Evolutionary conservation across 805 yeast genomes (phyloP).

Genomic region (Priceomyces carsonii): DNA sequence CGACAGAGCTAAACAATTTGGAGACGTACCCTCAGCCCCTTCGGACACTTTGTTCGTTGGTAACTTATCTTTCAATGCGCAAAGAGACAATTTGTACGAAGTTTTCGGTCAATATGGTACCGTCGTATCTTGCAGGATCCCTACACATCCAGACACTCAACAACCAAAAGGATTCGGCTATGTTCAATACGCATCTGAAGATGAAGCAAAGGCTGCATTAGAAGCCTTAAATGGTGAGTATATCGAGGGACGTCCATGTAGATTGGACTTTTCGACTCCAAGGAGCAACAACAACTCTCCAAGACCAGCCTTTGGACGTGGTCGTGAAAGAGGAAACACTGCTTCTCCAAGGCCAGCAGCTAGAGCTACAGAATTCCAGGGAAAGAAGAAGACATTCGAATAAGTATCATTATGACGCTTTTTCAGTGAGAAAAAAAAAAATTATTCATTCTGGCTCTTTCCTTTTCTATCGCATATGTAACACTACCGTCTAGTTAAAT

Average conservation of each 20-base stretch:
- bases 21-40: slow-evolving; percentile 89
- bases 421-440: too few relatives aligned
- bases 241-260: slow-evolving; percentile 88
- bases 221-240: slow-evolving; percentile 86
- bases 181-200: slow-evolving; percentile 84
- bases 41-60: slow-evolving; percentile 96
- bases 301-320: slow-evolving; percentile 36
- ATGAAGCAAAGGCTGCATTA: slow-evolving; percentile 87
- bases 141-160: slow-evolving; percentile 98
- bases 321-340: slow-evolving; percentile 40
- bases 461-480: too few relatives aligned
- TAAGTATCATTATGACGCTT: too few relatives aligned
- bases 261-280: slow-evolving; percentile 95
- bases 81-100: slow-evolving; percentile 74
- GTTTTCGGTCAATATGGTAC: slow-evolving; percentile 77
- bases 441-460: too few relatives aligned
- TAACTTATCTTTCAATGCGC: slow-evolving; percentile 88
- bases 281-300: slow-evolving; percentile 50
- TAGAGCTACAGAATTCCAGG: slow-evolving; percentile 70
- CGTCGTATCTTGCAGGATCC: slow-evolving; percentile 87
- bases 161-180: slow-evolving; percentile 99
- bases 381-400: slow-evolving; percentile 82
- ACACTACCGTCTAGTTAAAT: too few relatives aligned
- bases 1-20: slow-evolving; percentile 86
- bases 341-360: slow-evolving; percentile 68